A percentile compares a stretch with the other conserved stretches of the same genome.
Evolutionary conservation across 2,329 filamentous ascomycete species (phyloP).

Genomic region (Neurospora crassa): DNA sequence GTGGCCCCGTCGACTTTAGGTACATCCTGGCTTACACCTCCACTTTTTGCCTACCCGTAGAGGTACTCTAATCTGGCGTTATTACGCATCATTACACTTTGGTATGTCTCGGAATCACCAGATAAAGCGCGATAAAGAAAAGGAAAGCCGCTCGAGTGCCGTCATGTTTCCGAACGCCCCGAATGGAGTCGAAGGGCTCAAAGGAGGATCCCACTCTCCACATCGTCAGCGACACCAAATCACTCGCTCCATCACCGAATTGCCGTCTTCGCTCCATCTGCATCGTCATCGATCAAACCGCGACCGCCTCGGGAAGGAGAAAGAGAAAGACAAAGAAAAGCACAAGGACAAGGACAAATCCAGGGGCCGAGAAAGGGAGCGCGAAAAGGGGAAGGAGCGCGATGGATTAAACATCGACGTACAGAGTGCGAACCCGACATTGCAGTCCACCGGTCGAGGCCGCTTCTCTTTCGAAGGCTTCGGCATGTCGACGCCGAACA

Average conservation of each 20-base stretch:
- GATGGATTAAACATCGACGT: constrained; percentile 10
- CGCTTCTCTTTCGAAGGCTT: constrained; percentile 35
- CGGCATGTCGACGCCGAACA: constrained; percentile 32
- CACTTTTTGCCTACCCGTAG: not conserved
- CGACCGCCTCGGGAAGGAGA: constrained; percentile 24
- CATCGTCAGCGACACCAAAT: constrained; percentile 39
- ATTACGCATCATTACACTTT: not conserved
- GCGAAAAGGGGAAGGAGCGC: constrained; percentile 30
- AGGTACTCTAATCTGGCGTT: not conserved
- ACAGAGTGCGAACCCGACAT: constrained; percentile 14
- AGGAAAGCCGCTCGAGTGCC: not conserved
- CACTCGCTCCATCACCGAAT: constrained; percentile 45
- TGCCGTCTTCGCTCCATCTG: constrained; percentile 37
- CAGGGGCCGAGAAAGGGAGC: constrained; percentile 24
- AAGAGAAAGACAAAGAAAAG: constrained; percentile 29
- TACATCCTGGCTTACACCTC: not conserved
- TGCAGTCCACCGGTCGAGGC: constrained; percentile 17
- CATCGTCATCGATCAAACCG: constrained; percentile 28
- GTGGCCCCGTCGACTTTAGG: not conserved
- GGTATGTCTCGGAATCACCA: not conserved
- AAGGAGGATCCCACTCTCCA: constrained; percentile 22
- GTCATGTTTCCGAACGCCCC: constrained; percentile 20
- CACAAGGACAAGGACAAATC: constrained; percentile 24
- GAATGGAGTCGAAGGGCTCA: constrained; percentile 22
- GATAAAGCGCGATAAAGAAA: not conserved